Percentiles rank a stretch among this genome's conserved stretches.
phyloP scores from a whole-genome alignment of 345 rosid species.

The Moringa oleifera region DNA sequence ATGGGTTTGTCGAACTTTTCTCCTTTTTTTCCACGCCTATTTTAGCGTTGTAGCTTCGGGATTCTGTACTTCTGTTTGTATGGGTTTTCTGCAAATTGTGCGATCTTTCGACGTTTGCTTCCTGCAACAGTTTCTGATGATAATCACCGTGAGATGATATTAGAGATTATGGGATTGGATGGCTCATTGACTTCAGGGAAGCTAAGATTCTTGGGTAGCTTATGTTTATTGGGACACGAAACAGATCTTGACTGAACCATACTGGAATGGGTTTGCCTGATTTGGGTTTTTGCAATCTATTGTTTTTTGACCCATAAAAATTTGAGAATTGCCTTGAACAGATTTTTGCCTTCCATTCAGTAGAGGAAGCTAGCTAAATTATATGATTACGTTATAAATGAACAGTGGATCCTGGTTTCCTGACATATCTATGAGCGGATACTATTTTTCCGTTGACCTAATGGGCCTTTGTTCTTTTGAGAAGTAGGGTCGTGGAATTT shows the following conservation, averaged over 20 bases:
- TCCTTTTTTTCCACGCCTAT: not conserved
- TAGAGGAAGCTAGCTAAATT: no score
- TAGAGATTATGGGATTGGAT: conserved; percentile 14
- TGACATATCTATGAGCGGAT: no score
- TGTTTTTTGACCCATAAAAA: not conserved
- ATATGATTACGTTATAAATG: no score
- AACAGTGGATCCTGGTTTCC: no score
- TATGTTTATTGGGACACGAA: not conserved
- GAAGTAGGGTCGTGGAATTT: not conserved
- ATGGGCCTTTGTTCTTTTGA: not conserved
- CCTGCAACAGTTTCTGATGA: conserved; percentile 2
- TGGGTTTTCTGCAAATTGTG: not conserved
- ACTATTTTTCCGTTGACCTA: not conserved
- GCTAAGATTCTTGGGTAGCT: not conserved
- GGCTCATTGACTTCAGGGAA: conserved; percentile 5
- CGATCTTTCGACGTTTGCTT: conserved; percentile 11
- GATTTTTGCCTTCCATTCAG: no score
- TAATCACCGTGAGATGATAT: conserved; percentile 11
- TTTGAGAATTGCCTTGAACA: conserved; percentile 1
- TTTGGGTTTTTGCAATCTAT: not conserved
- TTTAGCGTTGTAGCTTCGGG: not conserved
- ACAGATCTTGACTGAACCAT: not conserved
- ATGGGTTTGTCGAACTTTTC: not conserved
- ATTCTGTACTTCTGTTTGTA: conserved; percentile 3
- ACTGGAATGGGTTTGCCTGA: not conserved